Conservation (phyloP, 768 basidiomycete species). For the Naganishia friedmannii region DNA sequence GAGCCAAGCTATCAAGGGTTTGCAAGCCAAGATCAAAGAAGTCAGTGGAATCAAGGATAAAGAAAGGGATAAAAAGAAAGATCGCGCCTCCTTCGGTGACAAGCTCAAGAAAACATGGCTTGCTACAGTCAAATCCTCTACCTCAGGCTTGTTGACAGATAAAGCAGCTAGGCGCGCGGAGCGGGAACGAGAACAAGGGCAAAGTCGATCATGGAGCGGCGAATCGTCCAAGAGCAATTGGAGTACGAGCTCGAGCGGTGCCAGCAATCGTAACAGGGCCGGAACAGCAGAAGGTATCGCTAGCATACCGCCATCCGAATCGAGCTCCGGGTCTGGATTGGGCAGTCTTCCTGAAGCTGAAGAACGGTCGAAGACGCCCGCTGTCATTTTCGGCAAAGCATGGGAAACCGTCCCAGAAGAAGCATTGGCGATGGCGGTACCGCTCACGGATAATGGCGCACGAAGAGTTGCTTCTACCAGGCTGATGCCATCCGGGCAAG, state of each 20-base stretch:
- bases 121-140: constrained; percentile 34
- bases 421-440: constrained; percentile 49
- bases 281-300: not conserved
- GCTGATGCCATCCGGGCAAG: not conserved
- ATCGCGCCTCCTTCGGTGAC: constrained; percentile 36
- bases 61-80: constrained; percentile 38
- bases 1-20: constrained; percentile 17
- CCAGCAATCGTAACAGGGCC: constrained; percentile 23
- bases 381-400: constrained; percentile 40
- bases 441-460: constrained; percentile 31
- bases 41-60: constrained; percentile 27
- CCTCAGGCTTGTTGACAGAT: constrained; percentile 13
- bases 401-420: constrained; percentile 50
- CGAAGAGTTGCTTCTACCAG: not conserved
- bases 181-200: constrained; percentile 41
- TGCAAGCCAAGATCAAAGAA: constrained; percentile 20
- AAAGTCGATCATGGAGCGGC: constrained; percentile 47
- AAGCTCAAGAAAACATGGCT: constrained; percentile 45
- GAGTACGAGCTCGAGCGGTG: constrained; percentile 21
- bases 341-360: constrained; percentile 10
- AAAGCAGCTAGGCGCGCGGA: constrained; percentile 33
- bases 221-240: constrained; percentile 21
- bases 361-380: not conserved
- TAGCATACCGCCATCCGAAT: not conserved
- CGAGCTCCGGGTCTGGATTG: constrained; percentile 20